Evolutionary conservation across 192 early-diverging fungal genomes (phyloP).

Genomic region (Allomyces javanicus): DNA sequence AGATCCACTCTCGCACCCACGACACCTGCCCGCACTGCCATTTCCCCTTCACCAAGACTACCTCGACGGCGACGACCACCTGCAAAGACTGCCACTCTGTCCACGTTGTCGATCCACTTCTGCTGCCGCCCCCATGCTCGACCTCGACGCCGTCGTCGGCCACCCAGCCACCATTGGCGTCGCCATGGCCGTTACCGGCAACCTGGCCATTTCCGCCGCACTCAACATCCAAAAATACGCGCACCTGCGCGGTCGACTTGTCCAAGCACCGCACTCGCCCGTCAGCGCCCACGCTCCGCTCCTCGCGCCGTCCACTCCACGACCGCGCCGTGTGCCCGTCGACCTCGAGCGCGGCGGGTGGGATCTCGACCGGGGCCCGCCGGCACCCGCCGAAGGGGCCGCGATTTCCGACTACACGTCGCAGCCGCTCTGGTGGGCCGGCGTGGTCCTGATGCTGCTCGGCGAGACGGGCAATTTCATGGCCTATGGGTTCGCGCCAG

Average conservation of each 20-base stretch:
- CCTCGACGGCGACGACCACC: no score
- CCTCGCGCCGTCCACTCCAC: neutral
- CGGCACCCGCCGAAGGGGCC: neutral
- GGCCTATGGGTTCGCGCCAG: conserved; percentile 56
- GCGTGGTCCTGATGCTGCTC: conserved; percentile 41
- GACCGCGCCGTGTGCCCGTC: neutral
- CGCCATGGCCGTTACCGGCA: conserved; percentile 36
- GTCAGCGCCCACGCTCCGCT: neutral
- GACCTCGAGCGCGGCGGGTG: conserved; percentile 6
- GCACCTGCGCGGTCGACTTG: conserved; percentile 7
- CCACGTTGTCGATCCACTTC: no score
- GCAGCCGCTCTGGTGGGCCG: conserved; percentile 46
- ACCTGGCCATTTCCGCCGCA: conserved; percentile 45
- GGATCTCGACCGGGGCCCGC: conserved; percentile 6
- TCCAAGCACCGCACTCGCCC: conserved; percentile 6
- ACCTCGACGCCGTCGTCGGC: neutral
- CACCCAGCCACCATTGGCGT: conserved; percentile 30
- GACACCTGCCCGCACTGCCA: no score
- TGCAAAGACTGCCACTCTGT: no score
- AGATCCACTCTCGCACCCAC: no score
- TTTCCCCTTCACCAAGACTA: no score
- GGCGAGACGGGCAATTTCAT: conserved; percentile 33
- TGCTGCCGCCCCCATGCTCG: neutral
- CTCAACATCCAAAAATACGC: conserved; percentile 55
- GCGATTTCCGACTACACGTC: conserved; percentile 18